These are phyloP conservation scores for Wickerhamiella allomyrinae DNA, from an alignment of 805 yeast species.

Conservation along the genomic window DNA sequence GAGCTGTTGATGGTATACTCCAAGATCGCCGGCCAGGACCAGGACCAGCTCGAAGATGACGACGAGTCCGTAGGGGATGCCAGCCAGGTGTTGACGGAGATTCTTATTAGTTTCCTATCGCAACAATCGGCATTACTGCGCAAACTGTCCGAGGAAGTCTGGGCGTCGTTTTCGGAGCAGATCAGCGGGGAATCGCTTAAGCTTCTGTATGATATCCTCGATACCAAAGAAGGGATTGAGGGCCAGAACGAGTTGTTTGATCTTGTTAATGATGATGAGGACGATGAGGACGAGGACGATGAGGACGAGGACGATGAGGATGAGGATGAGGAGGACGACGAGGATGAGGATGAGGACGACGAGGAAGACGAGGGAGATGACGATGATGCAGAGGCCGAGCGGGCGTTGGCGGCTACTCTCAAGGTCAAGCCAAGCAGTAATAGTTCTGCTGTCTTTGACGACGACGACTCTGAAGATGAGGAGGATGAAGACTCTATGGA, in stretches of 20 bases:
- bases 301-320: conserved; percentile 26
- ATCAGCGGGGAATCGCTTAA: conserved; percentile 33
- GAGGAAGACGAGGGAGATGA: conserved; percentile 17
- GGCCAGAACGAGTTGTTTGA: conserved; percentile 71
- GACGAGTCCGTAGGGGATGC: conserved; percentile 29
- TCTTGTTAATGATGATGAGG: conserved; percentile 37
- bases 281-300: conserved; percentile 28
- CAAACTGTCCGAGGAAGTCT: conserved; percentile 39
- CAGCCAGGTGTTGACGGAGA: conserved; percentile 41
- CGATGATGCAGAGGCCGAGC: conserved; percentile 16
- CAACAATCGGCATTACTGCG: conserved; percentile 45
- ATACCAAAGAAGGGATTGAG: conserved; percentile 60
- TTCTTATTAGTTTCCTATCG: conserved; percentile 41
- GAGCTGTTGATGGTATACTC: conserved; percentile 54
- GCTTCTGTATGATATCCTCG: conserved; percentile 39
- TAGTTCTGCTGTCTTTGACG: conserved; percentile 1
- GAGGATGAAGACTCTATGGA: conserved; percentile 75
- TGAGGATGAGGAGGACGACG: conserved; percentile 27
- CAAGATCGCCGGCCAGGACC: conserved; percentile 28
- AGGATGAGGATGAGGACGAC: conserved; percentile 27
- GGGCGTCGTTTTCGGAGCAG: conserved; percentile 41
- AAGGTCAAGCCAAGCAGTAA: conserved; percentile 5
- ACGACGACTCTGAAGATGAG: conserved; percentile 28
- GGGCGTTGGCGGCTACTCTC: conserved; percentile 12
- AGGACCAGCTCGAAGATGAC: conserved; percentile 21